Base-by-base conservation (phyloP, 2,329 filamentous ascomycete genomes). In the Ophidiomyces ophidiicola region DNA sequence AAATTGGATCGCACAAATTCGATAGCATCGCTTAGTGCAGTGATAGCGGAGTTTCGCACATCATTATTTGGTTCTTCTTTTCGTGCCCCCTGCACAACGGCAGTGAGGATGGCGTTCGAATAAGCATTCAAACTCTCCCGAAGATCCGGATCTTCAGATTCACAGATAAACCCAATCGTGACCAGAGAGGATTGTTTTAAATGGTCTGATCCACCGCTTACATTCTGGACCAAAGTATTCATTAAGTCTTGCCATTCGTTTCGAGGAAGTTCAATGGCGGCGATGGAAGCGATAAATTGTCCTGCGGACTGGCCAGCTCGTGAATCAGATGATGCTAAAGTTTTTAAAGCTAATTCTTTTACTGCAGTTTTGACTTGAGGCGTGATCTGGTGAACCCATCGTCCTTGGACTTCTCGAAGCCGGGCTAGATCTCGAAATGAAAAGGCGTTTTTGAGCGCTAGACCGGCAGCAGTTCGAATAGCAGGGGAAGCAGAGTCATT, bases 1-100 rank as follows among this genome's bases (percentile, higher is more conserved):
- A 98, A 98, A 69, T 98, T 98, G 66, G 85, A 92, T 49, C 86
- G 78, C 43, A 98, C 88, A 56, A 98, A 98, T 63, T 98, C 90
- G 44, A 96, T 79, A 26, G 88, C 94, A 64, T 98, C 90, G 53
- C 87, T 84, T 31, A 98, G 79, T 32, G 90, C 90, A 35, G 83
- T 83, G 58, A 98, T 90, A 56, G 90, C 90, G 37, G 90, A 85
- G 51, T 86, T 74, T 49, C 90, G 84, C 44, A 98, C 87, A 57
- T 98, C 88, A 50, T 68, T 63, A 68, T 93, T 96, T 40, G 81
- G 65, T 71, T 98, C 90, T 66, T 98, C 90, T 65, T 94, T 94
- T 53, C 90, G 80, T 45, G 90, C 90, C 55, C 90, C 90, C 66
- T 96, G 90, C 5, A 98, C 88, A 46, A 98, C 90, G 46, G 90